These are phyloP conservation scores for Gynostemma pentaphyllum DNA, from an alignment of 306 rosid genomes.

Conservation along the genomic window DNA sequence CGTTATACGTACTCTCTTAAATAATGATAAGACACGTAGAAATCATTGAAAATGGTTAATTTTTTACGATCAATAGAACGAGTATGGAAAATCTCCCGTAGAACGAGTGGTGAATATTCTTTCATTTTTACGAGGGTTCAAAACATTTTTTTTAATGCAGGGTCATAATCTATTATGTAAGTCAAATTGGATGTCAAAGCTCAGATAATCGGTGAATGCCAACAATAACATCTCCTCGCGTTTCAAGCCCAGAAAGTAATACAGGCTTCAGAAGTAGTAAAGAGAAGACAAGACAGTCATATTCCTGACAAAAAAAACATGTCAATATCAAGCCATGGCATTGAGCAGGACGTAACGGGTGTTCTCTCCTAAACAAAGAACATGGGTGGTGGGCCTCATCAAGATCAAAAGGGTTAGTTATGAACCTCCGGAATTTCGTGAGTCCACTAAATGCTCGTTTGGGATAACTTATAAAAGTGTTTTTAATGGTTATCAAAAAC, in stretches of 20 bases:
- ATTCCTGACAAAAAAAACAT: background rate
- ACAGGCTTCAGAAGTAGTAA: background rate
- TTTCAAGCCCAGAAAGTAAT: background rate
- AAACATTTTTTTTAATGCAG: background rate
- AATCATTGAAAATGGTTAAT: no score
- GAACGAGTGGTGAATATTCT: no score
- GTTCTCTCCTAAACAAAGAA: background rate
- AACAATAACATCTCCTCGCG: background rate
- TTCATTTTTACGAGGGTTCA: background rate
- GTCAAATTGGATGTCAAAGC: background rate
- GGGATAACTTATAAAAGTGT: no score
- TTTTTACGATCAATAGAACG: no score
- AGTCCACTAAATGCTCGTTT: constrained; percentile 3
- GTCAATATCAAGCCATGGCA: background rate
- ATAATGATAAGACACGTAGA: no score
- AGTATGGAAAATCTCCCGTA: no score
- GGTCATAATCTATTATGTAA: background rate
- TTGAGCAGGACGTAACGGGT: background rate
- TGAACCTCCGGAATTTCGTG: background rate
- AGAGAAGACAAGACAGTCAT: no score
- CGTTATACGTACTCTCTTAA: no score
- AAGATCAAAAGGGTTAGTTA: background rate
- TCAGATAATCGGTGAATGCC: background rate
- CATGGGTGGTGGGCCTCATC: background rate
- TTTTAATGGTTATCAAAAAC: no score